Evolutionary conservation across 163 green algal species (phyloP).

Genomic region (Chlamydomonas reinhardtii): DNA sequence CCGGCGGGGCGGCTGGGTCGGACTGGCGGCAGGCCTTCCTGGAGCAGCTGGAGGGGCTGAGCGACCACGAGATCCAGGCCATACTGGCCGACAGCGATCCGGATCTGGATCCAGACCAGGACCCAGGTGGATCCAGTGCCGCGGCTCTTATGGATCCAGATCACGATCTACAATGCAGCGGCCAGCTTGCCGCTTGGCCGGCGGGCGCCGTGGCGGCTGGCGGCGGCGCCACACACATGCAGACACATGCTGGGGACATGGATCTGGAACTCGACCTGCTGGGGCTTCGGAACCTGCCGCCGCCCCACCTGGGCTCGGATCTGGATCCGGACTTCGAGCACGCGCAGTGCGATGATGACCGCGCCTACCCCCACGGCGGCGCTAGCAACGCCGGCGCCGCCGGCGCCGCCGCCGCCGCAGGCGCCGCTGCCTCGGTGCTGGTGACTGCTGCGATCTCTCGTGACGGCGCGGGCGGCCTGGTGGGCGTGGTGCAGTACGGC

Average conservation of each 20-base stretch:
- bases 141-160: not conserved
- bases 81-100: slow-evolving; percentile 24
- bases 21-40: slow-evolving; percentile 12
- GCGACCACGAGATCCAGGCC: slow-evolving; percentile 8
- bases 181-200: too few relatives aligned
- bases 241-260: too few relatives aligned
- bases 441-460: too few relatives aligned
- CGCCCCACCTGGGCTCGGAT: not conserved
- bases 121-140: not conserved
- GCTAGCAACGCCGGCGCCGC: too few relatives aligned
- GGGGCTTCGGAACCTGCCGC: not conserved
- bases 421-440: not conserved
- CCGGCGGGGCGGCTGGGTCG: not conserved
- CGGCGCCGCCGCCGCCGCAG: too few relatives aligned
- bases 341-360: too few relatives aligned
- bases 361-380: too few relatives aligned
- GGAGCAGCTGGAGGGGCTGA: slow-evolving; percentile 16
- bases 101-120: slow-evolving; percentile 1
- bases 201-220: too few relatives aligned
- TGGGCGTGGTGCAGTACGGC: not conserved
- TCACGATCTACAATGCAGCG: not conserved
- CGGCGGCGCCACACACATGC: too few relatives aligned
- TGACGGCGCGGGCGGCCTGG: too few relatives aligned
- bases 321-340: not conserved
- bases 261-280: not conserved